These are phyloP conservation scores for Mycena rebaudengoi DNA, from an alignment of 768 basidiomycete species.

Conservation along the genomic window DNA sequence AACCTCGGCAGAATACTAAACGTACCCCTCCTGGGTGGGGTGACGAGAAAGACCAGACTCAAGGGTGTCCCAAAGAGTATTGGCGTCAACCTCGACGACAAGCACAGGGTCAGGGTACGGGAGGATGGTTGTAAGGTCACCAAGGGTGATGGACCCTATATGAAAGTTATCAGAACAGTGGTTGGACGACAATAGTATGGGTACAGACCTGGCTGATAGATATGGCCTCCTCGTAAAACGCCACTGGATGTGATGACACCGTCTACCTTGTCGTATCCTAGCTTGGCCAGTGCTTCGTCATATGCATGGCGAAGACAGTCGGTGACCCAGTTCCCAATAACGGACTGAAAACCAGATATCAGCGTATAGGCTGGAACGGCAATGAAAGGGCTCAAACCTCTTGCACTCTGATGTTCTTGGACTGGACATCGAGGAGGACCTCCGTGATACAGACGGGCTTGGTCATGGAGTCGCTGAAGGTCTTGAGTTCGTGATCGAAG, in stretches of 20 bases:
- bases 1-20: background rate
- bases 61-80: slow-evolving; percentile 63
- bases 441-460: slow-evolving; percentile 63
- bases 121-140: slow-evolving; percentile 74
- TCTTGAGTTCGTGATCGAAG: slow-evolving; percentile 53
- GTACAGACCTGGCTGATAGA: slow-evolving; percentile 61
- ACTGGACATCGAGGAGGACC: slow-evolving; percentile 61
- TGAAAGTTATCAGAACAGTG: slow-evolving; percentile 9
- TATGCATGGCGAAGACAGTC: slow-evolving; percentile 70
- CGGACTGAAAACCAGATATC: slow-evolving; percentile 41
- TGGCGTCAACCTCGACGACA: slow-evolving; percentile 67
- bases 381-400: slow-evolving; percentile 47
- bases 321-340: slow-evolving; percentile 68
- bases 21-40: slow-evolving; percentile 72
- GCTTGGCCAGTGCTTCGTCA: slow-evolving; percentile 52
- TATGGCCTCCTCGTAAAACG: slow-evolving; percentile 65
- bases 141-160: slow-evolving; percentile 60
- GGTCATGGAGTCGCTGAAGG: slow-evolving; percentile 56
- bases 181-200: slow-evolving; percentile 4
- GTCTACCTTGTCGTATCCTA: slow-evolving; percentile 55
- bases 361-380: slow-evolving; percentile 1
- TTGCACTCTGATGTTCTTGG: slow-evolving; percentile 57
- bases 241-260: slow-evolving; percentile 67
- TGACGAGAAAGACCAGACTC: slow-evolving; percentile 62
- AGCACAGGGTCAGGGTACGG: slow-evolving; percentile 71